Evolutionary conservation across 345 rosid genomes (phyloP).

Genomic region (Pelargonium nanum): DNA sequence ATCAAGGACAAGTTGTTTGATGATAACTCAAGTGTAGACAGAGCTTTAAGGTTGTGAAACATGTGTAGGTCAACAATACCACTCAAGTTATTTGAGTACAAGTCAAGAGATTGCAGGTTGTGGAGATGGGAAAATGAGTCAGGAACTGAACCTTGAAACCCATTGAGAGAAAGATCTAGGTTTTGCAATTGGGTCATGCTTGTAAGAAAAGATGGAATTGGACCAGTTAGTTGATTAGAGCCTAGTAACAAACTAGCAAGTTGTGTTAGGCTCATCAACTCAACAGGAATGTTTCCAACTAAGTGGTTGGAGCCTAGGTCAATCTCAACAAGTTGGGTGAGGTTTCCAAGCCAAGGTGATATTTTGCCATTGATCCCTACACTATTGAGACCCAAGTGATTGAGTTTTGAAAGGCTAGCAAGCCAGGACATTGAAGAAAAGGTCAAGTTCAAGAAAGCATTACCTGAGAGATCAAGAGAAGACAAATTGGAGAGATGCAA

Average conservation of each 20-base stretch:
- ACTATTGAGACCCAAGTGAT: neutral
- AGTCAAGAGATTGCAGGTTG: neutral
- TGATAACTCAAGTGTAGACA: neutral
- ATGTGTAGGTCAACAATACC: constrained; percentile 6
- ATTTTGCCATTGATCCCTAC: neutral
- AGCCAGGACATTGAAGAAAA: neutral
- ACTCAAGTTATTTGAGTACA: constrained; percentile 7
- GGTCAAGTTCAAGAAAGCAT: neutral
- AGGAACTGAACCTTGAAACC: constrained; percentile 17
- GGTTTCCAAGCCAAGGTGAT: neutral
- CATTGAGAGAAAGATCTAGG: neutral
- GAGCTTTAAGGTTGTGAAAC: neutral
- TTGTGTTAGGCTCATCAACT: constrained; percentile 4
- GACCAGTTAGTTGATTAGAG: constrained; percentile 8
- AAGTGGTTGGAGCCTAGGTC: neutral
- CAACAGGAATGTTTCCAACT: constrained; percentile 2
- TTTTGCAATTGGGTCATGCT: neutral
- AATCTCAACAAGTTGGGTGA: neutral
- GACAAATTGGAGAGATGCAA: constrained; percentile 4
- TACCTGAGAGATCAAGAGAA: constrained; percentile 3
- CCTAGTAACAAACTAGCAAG: accelerated
- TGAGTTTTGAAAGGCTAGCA: neutral
- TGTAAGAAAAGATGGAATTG: neutral
- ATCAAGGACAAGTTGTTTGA: constrained; percentile 6
- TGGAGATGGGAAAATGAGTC: constrained; percentile 1